These are phyloP conservation scores for Volvox carteri DNA, from an alignment of 163 green algal species.

Conservation along the genomic window DNA sequence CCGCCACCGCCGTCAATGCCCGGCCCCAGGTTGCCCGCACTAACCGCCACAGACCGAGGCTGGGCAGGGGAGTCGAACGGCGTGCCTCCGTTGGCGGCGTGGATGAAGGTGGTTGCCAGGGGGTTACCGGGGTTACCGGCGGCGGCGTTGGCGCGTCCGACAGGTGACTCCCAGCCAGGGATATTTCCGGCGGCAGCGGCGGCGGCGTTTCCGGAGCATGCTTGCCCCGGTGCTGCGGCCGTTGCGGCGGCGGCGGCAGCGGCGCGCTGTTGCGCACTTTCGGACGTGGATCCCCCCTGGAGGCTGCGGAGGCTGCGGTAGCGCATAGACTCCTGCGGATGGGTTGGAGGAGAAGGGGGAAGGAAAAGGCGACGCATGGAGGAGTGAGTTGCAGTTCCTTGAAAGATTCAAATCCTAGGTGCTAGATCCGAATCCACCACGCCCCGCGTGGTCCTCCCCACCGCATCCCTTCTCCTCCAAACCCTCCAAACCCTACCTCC, in stretches of 20 bases:
- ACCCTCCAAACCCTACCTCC: background rate
- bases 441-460: background rate
- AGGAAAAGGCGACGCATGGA: too few species aligned
- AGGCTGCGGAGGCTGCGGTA: constrained; percentile 27
- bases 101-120: background rate
- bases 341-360: background rate
- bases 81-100: background rate
- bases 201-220: background rate
- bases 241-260: too few species aligned
- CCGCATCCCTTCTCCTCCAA: background rate
- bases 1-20: background rate
- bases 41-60: background rate
- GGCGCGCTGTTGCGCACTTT: background rate
- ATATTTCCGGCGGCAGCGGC: background rate
- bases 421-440: too few species aligned
- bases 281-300: background rate
- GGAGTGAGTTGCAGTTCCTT: too few species aligned
- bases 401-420: too few species aligned
- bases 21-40: background rate
- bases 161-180: background rate
- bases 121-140: background rate
- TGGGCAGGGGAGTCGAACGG: background rate
- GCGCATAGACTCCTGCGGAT: constrained; percentile 29
- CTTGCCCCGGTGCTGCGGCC: background rate
- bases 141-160: background rate